These are phyloP conservation scores for Colletotrichum truncatum DNA, from an alignment of 2,329 filamentous ascomycete genomes.

Conservation along the genomic window DNA sequence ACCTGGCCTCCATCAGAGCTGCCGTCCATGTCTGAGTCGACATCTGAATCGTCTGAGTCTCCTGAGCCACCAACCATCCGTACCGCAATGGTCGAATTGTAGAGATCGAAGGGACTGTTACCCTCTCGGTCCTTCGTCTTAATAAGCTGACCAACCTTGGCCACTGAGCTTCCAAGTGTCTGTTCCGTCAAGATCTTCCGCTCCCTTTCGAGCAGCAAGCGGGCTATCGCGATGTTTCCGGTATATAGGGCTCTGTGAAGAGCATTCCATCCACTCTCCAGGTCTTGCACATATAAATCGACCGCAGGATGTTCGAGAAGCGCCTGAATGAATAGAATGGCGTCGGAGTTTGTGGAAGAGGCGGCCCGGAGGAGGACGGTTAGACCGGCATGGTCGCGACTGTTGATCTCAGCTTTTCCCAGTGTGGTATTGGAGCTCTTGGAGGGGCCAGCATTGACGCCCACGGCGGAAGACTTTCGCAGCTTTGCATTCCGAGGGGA, in stretches of 20 bases:
- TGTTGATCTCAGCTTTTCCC: constrained; percentile 78
- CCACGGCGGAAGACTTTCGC: constrained; percentile 62
- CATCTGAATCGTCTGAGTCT: constrained; percentile 55
- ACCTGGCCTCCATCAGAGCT: constrained; percentile 38
- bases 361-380: constrained; percentile 87
- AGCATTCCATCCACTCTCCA: constrained; percentile 95
- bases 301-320: constrained; percentile 84
- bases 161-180: constrained; percentile 63
- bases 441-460: constrained; percentile 50
- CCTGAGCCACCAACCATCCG: constrained; percentile 65
- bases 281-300: constrained; percentile 88
- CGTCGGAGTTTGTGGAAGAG: constrained; percentile 75
- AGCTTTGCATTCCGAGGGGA: constrained; percentile 62
- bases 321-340: constrained; percentile 78
- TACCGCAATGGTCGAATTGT: constrained; percentile 84
- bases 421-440: constrained; percentile 55
- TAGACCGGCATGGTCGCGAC: constrained; percentile 81
- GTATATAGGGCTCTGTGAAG: constrained; percentile 90
- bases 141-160: constrained; percentile 78
- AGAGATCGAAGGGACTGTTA: constrained; percentile 93
- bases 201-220: constrained; percentile 83
- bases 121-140: constrained; percentile 97
- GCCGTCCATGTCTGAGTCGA: constrained; percentile 65
- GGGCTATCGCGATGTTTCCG: constrained; percentile 87
- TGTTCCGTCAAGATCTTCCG: constrained; percentile 70